Evolutionary conservation across 345 rosid genomes (phyloP), one percentile per base, ranked within the genome.

Genomic region (Kandelia obovata): DNA sequence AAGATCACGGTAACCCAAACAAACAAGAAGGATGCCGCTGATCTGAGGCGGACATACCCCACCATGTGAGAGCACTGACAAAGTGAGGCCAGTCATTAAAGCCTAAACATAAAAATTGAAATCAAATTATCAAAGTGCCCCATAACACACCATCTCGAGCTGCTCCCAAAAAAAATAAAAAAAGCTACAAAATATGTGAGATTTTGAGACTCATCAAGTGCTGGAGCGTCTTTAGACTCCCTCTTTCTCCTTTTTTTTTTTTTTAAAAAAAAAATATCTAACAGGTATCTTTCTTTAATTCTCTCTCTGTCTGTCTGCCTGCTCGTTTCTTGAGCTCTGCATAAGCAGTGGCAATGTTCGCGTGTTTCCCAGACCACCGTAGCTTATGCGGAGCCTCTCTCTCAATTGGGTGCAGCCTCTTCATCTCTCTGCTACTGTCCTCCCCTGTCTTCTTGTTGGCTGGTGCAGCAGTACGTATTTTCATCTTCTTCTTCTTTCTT

Each of bases 381-480:
- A 62, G 77, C 81, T 79, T 84, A 68, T 70, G 87, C 88, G 84
- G 89, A 85, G 78, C 73, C 75, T 69, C 64, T 34, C 26, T 67
- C 31, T 39, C 77, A 77, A 65, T 62, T 67, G 71, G 67, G 68
- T 78, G 52, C 62, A 76, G 60, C 49, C 32, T 19, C 34, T 56
- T 20, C 75, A 57, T 86, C 77, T 74, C 61, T 62, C 77, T 74
- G 71, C 63, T 68, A 32, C 83, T 82, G 72, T 72, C 77, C 71
- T 77, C 80, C 7, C 17, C 73, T 69, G 49, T 43, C 17, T 43
- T 43, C 49, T 70, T 71, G 34, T 20, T 53, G 56, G 43, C 69
- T 17, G 66, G 64, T 64, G 69, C 80, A 47, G 90, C 90, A 97
- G 98, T 87, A 55, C 53, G 31, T 53, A 7, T 25, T 13, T 56